phyloP scores from a whole-genome alignment of 2,329 filamentous ascomycete genomes.

The Aspergillus ruber region DNA sequence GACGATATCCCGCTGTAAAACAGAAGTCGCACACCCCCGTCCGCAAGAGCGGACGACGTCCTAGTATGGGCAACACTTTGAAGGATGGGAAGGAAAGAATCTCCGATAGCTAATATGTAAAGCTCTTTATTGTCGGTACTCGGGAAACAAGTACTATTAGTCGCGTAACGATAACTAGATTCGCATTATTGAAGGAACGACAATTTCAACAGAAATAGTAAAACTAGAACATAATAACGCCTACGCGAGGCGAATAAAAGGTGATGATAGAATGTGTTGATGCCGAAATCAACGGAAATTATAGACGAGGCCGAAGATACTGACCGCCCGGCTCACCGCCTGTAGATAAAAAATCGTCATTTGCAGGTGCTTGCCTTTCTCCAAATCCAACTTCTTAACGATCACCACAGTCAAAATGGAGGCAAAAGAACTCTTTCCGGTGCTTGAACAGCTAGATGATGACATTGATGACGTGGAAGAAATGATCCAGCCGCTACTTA shows the following conservation, averaged over 20 bases:
- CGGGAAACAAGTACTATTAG: background rate
- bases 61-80: conserved; percentile 32
- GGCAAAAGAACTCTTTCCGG: conserved; percentile 54
- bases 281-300: background rate
- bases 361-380: background rate
- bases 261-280: background rate
- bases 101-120: conserved; percentile 4
- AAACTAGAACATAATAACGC: background rate
- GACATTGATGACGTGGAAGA: conserved; percentile 75
- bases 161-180: background rate
- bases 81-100: conserved; percentile 13
- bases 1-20: conserved; percentile 1
- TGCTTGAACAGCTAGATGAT: conserved; percentile 67
- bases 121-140: background rate
- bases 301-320: background rate
- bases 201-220: background rate
- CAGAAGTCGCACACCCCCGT: conserved; percentile 15
- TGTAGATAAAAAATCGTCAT: conserved; percentile 12
- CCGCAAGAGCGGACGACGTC: conserved; percentile 27
- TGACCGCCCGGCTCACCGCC: conserved; percentile 18
- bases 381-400: conserved; percentile 12
- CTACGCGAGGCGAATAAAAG: background rate
- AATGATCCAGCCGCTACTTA: conserved; percentile 66
- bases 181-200: background rate
- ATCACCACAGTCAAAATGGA: conserved; percentile 40